Evolutionary conservation across 495 filamentous ascomycete genomes (phyloP), one percentile per base, ranked within the genome.

Genomic region (Trichoderma gamsii): DNA sequence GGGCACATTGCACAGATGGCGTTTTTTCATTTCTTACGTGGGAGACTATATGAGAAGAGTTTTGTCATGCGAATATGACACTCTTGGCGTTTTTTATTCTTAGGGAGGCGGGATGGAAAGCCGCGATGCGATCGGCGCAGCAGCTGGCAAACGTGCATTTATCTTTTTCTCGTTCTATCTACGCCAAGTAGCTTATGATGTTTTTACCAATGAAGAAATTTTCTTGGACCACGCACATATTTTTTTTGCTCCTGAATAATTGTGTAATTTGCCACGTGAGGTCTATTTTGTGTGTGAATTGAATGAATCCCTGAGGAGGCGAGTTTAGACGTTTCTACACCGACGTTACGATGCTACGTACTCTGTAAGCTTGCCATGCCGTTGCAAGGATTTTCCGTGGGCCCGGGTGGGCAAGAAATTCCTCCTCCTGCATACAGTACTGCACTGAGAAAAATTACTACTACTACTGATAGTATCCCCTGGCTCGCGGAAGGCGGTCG

Each of bases 61-160:
- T 7, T 61, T 7, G 25, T 61, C 56, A 61, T 61, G 56, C 16
- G 56, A 32, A 61, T 32, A 61, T 61, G 56, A 32, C 56, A 16
- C 56, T 61, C 56, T 61, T 65, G 32, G 63, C 63, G 41, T 65
- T 65, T 65, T 43, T 65, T 65, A n/a, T 65, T 65, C 41, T 41
- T 43, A 41, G 32, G 63, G 63, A 65, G 8, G 12, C 4, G 29
- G 59, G 59, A 44, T 12, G 63, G 18, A 65, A 35, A 65, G 63
- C 56, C 21, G 63, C 63, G 32, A 64, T 64, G 61, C 16, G 7
- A 65, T 41, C 35, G 23, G 12, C 7, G 59, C 59, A 63, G 35
- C 59, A 41, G 63, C 63, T 29, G 18, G 41, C 63, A 41, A n/a
- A 65, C 18, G 18, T n/a, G 41, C 25, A 23, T 44, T 65, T 23